Evolutionary conservation across 73 alveolate species (phyloP).

Genomic region (Paramecium pentaurelia): DNA sequence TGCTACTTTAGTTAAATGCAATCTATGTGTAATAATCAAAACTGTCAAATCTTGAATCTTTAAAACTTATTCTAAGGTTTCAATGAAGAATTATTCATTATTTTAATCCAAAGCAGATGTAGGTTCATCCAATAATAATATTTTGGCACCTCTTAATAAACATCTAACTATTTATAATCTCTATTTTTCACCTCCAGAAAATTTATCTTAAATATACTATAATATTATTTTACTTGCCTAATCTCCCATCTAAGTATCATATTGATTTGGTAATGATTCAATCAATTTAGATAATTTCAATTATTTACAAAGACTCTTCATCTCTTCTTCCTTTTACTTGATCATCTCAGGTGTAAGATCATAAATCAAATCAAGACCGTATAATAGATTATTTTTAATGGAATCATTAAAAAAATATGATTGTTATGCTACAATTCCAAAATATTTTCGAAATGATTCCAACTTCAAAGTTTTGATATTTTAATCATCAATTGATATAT

Average conservation of each 20-base stretch:
- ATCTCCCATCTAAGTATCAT: constrained; percentile 87
- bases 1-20: constrained; percentile 80
- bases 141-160: constrained; percentile 75
- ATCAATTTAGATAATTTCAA: constrained; percentile 73
- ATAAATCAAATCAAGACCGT: constrained; percentile 63
- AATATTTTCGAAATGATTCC: constrained; percentile 68
- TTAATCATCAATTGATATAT: constrained; percentile 74
- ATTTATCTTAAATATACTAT: background rate
- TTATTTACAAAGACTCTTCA: constrained; percentile 65
- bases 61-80: constrained; percentile 75
- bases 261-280: constrained; percentile 76
- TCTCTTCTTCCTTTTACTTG: constrained; percentile 73
- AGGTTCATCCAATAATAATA: constrained; percentile 87
- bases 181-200: constrained; percentile 92
- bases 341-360: constrained; percentile 55
- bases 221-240: constrained; percentile 67
- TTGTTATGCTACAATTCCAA: constrained; percentile 79
- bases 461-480: constrained; percentile 71
- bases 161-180: constrained; percentile 86
- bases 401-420: constrained; percentile 87
- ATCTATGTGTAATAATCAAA: constrained; percentile 91
- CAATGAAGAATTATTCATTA: constrained; percentile 82
- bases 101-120: constrained; percentile 84
- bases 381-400: constrained; percentile 69
- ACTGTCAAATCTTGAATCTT: constrained; percentile 78